Percentiles rank a stretch among this genome's conserved stretches.
phyloP scores from a whole-genome alignment of 164 flowering plant genomes.

The Vitis riparia region DNA sequence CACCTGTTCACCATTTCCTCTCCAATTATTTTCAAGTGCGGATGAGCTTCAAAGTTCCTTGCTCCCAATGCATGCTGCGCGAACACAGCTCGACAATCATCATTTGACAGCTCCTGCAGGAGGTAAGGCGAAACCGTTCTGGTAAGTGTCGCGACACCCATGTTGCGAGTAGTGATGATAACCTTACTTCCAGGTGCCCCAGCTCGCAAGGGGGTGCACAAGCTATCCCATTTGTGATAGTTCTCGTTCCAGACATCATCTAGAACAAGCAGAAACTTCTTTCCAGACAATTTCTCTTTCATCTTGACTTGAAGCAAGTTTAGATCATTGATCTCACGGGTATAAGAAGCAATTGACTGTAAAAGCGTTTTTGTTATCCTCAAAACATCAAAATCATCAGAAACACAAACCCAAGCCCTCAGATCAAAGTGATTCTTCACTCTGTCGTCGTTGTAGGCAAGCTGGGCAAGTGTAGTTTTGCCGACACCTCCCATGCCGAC shows the following conservation, averaged over 20 bases:
- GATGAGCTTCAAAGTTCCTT: not conserved
- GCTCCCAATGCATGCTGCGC: conserved; percentile 4
- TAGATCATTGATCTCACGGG: not conserved
- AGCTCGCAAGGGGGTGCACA: not conserved
- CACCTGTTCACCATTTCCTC: conserved; percentile 7
- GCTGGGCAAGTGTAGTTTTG: conserved; percentile 22
- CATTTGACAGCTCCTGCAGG: not conserved
- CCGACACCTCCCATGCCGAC: conserved; percentile 24
- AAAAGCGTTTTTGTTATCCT: conserved; percentile 6
- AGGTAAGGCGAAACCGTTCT: not conserved
- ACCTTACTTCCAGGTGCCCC: conserved; percentile 9
- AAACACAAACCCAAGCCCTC: conserved; percentile 20
- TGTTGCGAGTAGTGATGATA: conserved; percentile 7
- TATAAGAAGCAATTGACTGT: not conserved
- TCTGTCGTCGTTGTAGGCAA: conserved; percentile 10
- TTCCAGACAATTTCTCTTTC: not conserved
- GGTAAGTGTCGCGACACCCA: not conserved
- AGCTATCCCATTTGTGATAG: not conserved
- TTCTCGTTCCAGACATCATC: conserved; percentile 32
- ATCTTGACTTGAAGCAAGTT: conserved; percentile 7
- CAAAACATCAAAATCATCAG: conserved; percentile 8
- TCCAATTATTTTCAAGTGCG: not conserved
- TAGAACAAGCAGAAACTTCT: conserved; percentile 18
- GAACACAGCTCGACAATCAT: conserved; percentile 1
- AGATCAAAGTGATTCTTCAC: conserved; percentile 4